A percentile compares a stretch with the other conserved stretches of the same genome.
Evolutionary conservation across 2,329 filamentous ascomycete genomes (phyloP).

Genomic region (Fusarium xyrophilum): DNA sequence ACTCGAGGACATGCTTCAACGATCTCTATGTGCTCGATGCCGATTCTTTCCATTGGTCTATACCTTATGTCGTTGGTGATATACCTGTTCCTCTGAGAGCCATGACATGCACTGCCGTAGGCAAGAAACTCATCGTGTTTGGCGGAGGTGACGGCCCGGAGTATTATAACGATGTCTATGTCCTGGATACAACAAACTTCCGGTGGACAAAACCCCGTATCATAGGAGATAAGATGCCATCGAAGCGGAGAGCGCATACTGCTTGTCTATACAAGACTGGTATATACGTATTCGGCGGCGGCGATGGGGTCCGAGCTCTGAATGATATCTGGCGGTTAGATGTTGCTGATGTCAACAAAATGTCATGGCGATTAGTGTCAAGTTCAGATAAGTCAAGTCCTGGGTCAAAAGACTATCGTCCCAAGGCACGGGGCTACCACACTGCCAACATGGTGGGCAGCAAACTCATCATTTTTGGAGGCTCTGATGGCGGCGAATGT

Average conservation of each 20-base stretch:
- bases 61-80: constrained; percentile 69
- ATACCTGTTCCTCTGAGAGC: constrained; percentile 70
- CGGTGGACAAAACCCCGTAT: constrained; percentile 70
- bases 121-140: constrained; percentile 74
- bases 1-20: constrained; percentile 71
- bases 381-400: constrained; percentile 49
- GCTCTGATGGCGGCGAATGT: constrained; percentile 73
- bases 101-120: constrained; percentile 75
- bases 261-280: constrained; percentile 75
- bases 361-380: constrained; percentile 72
- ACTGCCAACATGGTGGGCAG: constrained; percentile 76
- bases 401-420: constrained; percentile 52
- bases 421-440: constrained; percentile 73
- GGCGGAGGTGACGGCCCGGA: constrained; percentile 73
- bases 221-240: constrained; percentile 63
- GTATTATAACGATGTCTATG: constrained; percentile 76
- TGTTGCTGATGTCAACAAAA: constrained; percentile 69
- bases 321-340: constrained; percentile 78
- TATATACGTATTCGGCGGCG: constrained; percentile 75
- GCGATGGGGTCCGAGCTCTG: constrained; percentile 72
- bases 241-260: constrained; percentile 70
- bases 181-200: constrained; percentile 74
- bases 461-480: constrained; percentile 75
- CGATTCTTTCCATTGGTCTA: constrained; percentile 73
- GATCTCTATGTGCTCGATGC: constrained; percentile 73